A percentile compares a stretch with the other conserved stretches of the same genome.
phyloP scores from a whole-genome alignment of 768 basidiomycete species.

The Coprinopsis strossmayeri region DNA sequence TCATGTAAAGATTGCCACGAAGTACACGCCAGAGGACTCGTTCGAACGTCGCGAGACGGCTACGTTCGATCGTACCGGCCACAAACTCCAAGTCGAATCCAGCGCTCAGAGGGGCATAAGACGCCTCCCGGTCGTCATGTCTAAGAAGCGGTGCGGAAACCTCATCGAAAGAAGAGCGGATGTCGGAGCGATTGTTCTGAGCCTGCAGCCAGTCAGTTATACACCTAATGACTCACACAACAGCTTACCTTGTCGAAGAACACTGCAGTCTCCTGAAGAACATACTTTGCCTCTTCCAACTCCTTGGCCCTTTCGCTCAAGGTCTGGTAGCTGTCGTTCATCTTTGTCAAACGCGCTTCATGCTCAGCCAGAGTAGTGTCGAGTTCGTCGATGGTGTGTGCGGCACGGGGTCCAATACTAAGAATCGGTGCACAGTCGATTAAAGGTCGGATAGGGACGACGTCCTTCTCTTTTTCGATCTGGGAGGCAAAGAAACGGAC shows the following conservation, averaged over 20 bases:
- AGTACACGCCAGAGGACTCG: conserved; percentile 97
- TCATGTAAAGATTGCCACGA: conserved; percentile 98
- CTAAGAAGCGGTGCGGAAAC: conserved; percentile 77
- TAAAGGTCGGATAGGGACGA: conserved; percentile 76
- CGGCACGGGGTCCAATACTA: conserved; percentile 86
- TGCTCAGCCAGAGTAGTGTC: conserved; percentile 83
- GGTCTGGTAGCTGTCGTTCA: conserved; percentile 91
- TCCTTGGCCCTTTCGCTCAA: conserved; percentile 83
- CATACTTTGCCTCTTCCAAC: conserved; percentile 89
- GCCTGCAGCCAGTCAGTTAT: conserved; percentile 45
- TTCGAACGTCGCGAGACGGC: conserved; percentile 89
- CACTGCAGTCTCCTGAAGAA: conserved; percentile 89
- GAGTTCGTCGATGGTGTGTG: conserved; percentile 91
- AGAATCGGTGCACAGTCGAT: conserved; percentile 82
- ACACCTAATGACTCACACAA: conserved; percentile 6
- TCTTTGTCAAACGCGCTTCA: conserved; percentile 75
- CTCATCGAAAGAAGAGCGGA: conserved; percentile 87
- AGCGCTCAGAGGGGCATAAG: conserved; percentile 39
- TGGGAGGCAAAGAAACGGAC: conserved; percentile 85
- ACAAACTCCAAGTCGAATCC: conserved; percentile 97
- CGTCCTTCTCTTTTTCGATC: conserved; percentile 80
- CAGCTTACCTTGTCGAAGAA: conserved; percentile 81
- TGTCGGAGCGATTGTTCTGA: conserved; percentile 70
- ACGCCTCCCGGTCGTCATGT: conserved; percentile 81
- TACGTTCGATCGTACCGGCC: conserved; percentile 92